phyloP scores from a whole-genome alignment of 192 early-diverging fungal genomes.

The Coemansia sp. region DNA sequence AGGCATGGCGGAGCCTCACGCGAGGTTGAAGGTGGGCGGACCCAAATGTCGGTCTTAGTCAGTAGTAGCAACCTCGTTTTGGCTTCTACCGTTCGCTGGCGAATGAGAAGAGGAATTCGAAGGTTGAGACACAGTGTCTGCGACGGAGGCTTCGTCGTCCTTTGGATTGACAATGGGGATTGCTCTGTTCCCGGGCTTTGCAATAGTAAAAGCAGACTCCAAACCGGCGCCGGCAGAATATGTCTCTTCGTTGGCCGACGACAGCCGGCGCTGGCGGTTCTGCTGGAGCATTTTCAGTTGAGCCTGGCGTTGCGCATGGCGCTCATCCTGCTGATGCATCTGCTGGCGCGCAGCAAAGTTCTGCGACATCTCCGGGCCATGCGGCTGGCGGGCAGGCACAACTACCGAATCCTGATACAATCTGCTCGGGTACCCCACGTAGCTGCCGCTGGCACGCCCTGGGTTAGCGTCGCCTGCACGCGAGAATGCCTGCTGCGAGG shows the following conservation, averaged over 20 bases:
- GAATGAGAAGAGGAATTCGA: conserved; percentile 3
- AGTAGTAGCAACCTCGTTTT: neutral
- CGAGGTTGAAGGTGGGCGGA: neutral
- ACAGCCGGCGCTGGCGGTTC: conserved; percentile 55
- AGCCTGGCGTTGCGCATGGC: conserved; percentile 48
- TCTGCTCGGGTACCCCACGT: conserved; percentile 57
- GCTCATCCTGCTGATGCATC: conserved; percentile 52
- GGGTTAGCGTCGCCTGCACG: conserved; percentile 34
- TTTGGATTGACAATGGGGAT: conserved; percentile 51
- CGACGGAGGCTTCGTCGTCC: conserved; percentile 10
- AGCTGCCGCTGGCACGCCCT: conserved; percentile 54
- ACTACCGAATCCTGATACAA: conserved; percentile 60
- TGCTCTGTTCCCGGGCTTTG: conserved; percentile 47
- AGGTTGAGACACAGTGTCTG: conserved; percentile 1
- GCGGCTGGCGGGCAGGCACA: conserved; percentile 71
- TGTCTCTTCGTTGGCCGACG: conserved; percentile 34
- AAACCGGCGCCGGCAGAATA: conserved; percentile 8
- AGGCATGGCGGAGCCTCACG: neutral
- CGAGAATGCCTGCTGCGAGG: conserved; percentile 27
- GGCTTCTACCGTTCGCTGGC: neutral
- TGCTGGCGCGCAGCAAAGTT: conserved; percentile 68
- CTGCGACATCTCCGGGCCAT: conserved; percentile 68
- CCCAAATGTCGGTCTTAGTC: neutral
- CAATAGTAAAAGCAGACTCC: conserved; percentile 40
- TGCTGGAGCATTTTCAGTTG: conserved; percentile 55